Conservation (phyloP, 208 protist species). For the Phytomonas francai region DNA sequence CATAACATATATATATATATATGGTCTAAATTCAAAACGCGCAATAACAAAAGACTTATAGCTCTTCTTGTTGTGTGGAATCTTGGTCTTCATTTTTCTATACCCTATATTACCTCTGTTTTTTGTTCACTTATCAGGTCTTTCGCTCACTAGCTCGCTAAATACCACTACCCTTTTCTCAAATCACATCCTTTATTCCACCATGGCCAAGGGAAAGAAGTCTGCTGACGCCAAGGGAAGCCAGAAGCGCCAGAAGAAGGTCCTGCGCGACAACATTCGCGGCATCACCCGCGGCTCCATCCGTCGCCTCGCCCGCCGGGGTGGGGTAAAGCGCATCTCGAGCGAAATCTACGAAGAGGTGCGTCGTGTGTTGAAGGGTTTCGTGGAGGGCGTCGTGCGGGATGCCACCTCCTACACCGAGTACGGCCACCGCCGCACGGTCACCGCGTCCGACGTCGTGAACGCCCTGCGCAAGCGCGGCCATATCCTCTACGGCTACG, state of each 20-base stretch:
- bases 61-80: neutral
- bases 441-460: too few species aligned
- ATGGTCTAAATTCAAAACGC: neutral
- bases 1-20: constrained; percentile 2
- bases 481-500: too few species aligned
- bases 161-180: neutral
- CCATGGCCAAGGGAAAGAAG: too few species aligned
- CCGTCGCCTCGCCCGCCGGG: too few species aligned
- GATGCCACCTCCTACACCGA: constrained; percentile 81
- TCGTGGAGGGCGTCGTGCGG: constrained; percentile 76
- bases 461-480: too few species aligned
- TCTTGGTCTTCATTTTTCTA: constrained; percentile 9
- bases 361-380: constrained; percentile 71
- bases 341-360: constrained; percentile 73
- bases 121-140: neutral
- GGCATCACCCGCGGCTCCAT: too few species aligned
- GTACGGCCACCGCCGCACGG: too few species aligned
- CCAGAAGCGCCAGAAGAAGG: too few species aligned
- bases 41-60: neutral
- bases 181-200: constrained; percentile 3
- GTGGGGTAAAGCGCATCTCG: too few species aligned
- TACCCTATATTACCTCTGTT: neutral
- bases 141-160: neutral
- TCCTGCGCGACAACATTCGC: too few species aligned
- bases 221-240: too few species aligned